Conservation (phyloP, 2,329 filamentous ascomycete genomes). For the Chaetomium sp. region DNA sequence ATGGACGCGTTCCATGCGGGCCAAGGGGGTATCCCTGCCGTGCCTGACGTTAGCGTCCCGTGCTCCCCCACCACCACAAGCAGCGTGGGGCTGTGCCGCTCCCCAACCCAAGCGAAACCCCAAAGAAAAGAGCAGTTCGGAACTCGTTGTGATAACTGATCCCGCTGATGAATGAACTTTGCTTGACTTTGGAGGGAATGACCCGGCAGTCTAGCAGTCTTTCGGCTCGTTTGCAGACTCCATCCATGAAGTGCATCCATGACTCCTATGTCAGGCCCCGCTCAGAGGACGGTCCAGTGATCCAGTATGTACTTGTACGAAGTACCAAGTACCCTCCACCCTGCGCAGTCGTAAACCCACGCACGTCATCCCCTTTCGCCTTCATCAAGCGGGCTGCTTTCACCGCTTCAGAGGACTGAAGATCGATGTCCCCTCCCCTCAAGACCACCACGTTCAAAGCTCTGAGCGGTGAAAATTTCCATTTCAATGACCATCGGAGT, state of each 20-base stretch:
- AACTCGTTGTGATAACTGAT: too few relatives aligned
- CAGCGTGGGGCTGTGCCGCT: slow-evolving; percentile 18
- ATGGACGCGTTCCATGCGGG: slow-evolving; percentile 14
- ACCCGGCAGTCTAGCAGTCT: too few relatives aligned
- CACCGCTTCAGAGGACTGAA: slow-evolving; percentile 12
- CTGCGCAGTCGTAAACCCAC: too few relatives aligned
- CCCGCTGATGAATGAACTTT: too few relatives aligned
- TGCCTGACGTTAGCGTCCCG: slow-evolving; percentile 17
- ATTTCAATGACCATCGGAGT: background rate
- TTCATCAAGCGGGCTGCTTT: background rate
- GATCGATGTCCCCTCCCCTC: background rate
- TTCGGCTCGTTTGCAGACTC: too few relatives aligned
- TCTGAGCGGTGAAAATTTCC: slow-evolving; percentile 13
- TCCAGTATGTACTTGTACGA: too few relatives aligned
- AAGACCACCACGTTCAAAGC: background rate
- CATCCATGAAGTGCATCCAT: too few relatives aligned
- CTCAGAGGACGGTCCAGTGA: too few relatives aligned
- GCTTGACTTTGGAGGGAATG: too few relatives aligned
- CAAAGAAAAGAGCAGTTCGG: too few relatives aligned
- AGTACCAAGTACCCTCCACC: too few relatives aligned
- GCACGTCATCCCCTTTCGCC: background rate
- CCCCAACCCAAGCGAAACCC: background rate
- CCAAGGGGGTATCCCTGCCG: slow-evolving; percentile 17
- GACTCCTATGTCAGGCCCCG: too few relatives aligned
- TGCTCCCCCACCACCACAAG: slow-evolving; percentile 9